Evolutionary conservation across 805 yeast species (phyloP).

Genomic region (Metschnikowia lunata): DNA sequence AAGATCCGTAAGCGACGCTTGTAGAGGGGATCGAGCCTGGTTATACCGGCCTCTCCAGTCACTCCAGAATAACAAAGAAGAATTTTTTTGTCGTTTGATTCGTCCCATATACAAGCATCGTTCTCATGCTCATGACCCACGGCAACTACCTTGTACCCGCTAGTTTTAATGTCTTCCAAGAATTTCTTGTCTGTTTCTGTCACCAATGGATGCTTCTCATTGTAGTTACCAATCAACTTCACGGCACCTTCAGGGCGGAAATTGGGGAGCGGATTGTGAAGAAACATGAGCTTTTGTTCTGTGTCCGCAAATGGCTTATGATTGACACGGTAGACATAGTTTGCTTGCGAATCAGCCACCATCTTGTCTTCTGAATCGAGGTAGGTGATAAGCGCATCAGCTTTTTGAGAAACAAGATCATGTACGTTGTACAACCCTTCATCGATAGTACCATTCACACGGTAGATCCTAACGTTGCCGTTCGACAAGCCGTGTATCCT

Average conservation of each 20-base stretch:
- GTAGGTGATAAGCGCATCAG: conserved; percentile 26
- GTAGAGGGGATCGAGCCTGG: conserved; percentile 22
- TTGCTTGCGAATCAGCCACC: conserved; percentile 32
- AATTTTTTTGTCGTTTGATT: conserved; percentile 16
- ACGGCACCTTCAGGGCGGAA: conserved; percentile 38
- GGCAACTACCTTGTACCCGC: conserved; percentile 34
- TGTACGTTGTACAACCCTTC: conserved; percentile 6
- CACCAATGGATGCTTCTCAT: conserved; percentile 33
- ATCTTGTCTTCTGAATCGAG: conserved; percentile 30
- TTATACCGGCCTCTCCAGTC: conserved; percentile 35
- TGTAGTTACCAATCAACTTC: conserved; percentile 35
- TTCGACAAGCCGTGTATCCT: conserved; percentile 35
- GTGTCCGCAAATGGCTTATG: conserved; percentile 7
- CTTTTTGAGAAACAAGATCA: conserved; percentile 10
- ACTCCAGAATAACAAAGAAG: conserved; percentile 40
- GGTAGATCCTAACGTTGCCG: conserved; percentile 27
- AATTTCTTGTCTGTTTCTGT: conserved; percentile 26
- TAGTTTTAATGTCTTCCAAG: conserved; percentile 30
- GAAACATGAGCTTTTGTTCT: conserved; percentile 30
- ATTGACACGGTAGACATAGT: conserved; percentile 27
- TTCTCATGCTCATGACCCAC: conserved; percentile 45
- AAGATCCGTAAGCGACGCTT: conserved; percentile 33
- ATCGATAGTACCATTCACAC: conserved; percentile 3
- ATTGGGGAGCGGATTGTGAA: conserved; percentile 41
- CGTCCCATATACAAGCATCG: conserved; percentile 36